A percentile compares a stretch with the other conserved stretches of the same genome.
Conservation (phyloP, 129 eudicot genomes). For the Solidago caesia region DNA sequence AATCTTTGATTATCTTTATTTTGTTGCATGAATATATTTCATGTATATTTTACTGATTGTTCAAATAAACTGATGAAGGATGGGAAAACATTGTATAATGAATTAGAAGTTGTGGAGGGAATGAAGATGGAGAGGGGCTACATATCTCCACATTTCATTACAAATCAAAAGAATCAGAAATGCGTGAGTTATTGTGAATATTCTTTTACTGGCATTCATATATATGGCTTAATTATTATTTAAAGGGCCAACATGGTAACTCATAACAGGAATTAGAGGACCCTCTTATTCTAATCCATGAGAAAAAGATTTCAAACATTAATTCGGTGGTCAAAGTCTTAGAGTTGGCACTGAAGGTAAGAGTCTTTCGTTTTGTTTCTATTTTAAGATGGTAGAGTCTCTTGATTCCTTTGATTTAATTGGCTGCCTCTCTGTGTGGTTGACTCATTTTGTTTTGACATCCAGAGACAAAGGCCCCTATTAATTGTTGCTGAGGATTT, state of each 20-base stretch:
- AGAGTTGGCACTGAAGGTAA: slow-evolving; percentile 70
- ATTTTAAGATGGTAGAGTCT: slow-evolving; percentile 2
- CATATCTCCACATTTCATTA: slow-evolving; percentile 81
- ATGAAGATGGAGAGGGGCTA: slow-evolving; percentile 92
- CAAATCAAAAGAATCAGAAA: slow-evolving; percentile 76
- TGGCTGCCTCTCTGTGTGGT: neutral
- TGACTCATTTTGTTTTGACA: slow-evolving; percentile 1
- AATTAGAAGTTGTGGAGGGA: slow-evolving; percentile 88
- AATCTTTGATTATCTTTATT: neutral
- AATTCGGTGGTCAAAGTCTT: slow-evolving; percentile 60
- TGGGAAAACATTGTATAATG: slow-evolving; percentile 74
- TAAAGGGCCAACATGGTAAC: neutral
- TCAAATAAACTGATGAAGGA: slow-evolving; percentile 40
- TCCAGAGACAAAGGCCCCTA: slow-evolving; percentile 72
- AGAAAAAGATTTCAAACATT: slow-evolving; percentile 68
- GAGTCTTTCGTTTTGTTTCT: too few relatives aligned
- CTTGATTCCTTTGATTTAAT: neutral
- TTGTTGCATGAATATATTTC: neutral
- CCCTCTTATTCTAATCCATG: slow-evolving; percentile 69
- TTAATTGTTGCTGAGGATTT: slow-evolving; percentile 73
- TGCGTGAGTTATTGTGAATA: slow-evolving; percentile 43
- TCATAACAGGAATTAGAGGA: slow-evolving; percentile 65
- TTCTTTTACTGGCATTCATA: neutral
- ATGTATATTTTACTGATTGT: neutral
- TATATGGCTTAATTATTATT: neutral